Base-by-base conservation (phyloP, 768 basidiomycete genomes). In the Fistulinella prunicolor region DNA sequence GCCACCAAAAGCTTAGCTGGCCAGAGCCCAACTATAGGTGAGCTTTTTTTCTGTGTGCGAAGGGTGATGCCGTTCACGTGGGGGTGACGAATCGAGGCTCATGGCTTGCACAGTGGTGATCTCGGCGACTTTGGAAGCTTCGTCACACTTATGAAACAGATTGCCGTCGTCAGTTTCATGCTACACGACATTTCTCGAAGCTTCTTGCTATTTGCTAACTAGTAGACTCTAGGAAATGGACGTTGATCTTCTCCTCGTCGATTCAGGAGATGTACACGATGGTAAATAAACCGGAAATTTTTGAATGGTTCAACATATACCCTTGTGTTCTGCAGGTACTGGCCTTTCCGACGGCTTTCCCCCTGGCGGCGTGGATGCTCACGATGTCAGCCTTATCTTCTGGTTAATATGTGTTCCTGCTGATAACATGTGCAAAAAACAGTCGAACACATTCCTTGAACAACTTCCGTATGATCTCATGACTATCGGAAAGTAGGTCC, bases 71-170 rank as follows among this genome's bases (percentile, higher is more conserved):
- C 10, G 28, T 19, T 34, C 12, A 26, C 20, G 14, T 14, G 35
- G 39, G 7, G 9, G 20, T 5, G n/a, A 40, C 17, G 16, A 17
- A 20, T 41, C 3, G 39, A 53, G 9, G 5, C 39, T 46, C 30
- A 47, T 10, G 22, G 4, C 13, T 23, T 47, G 8, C 29, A 7
- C 46, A 73, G 77, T 49, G 82, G 80, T 13, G 81, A 83, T 58
- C 74, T 83, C 22, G 92, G 90, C n/a, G 89, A 91, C 55, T 86
- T 94, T 61, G 76, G 85, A 32, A 89, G 86, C n/a, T 96, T 94
- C 55, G 85, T 90, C 13, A 57, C 78, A 2, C 88, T 89, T 50
- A 86, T 94, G 85, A 89, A 92, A 69, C 59, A 77, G 29, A 72
- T 85, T 36, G 91, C 93, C 4, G 44, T 75, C 39, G 83, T 83